Base-by-base conservation (phyloP, 805 yeast species). In the Kluyveromyces aestuarii region DNA sequence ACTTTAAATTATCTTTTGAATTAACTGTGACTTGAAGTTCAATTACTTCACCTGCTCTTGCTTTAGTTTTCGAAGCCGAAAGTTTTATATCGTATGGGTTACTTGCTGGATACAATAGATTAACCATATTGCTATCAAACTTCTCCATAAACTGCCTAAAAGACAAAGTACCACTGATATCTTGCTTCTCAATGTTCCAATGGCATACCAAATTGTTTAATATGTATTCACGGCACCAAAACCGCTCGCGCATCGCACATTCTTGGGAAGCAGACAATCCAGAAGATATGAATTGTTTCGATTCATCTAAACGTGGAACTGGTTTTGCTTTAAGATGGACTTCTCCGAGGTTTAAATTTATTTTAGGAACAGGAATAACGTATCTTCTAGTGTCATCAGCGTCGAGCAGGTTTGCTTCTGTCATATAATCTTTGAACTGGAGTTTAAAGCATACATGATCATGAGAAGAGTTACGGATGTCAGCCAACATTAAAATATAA, bases 381-480 rank as follows among this genome's bases (percentile, higher is more conserved):
- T 86, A 67, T 52, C 98, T 72, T n/a, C 68, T 65, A 0, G 80
- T 73, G 36, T 73, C 73, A 17, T 69, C 60, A 1, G 80, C 70
- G 37, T 71, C 71, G 35, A 77, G 67, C 2, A 63, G 47, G 40
- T 55, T 46, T 2, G 52, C 49, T 5, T 52, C 50, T 10, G 59
- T 57, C 2, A 48, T 39, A 18, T 59, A 64, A 5, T 67, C 64
- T 16, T 64, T 64, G 50, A 69, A 71, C 1, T 55, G 53, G 10
- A 77, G 50, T 2, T 64, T 55, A 4, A 72, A 59, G 8, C 60
- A 55, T 50, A 79, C 64, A 27, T 75, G 74, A 44, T 81, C 82
- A 7, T 76, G 73, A 93, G 96, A 90, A 2, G 85, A 74, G 62
- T 93, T 91, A 54, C 88, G 75, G 49, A 93, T 66, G 61, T 93